Percentiles rank a stretch among this genome's conserved stretches.
Evolutionary conservation across 768 basidiomycete species (phyloP).

Genomic region (Auricularia heimuer): DNA sequence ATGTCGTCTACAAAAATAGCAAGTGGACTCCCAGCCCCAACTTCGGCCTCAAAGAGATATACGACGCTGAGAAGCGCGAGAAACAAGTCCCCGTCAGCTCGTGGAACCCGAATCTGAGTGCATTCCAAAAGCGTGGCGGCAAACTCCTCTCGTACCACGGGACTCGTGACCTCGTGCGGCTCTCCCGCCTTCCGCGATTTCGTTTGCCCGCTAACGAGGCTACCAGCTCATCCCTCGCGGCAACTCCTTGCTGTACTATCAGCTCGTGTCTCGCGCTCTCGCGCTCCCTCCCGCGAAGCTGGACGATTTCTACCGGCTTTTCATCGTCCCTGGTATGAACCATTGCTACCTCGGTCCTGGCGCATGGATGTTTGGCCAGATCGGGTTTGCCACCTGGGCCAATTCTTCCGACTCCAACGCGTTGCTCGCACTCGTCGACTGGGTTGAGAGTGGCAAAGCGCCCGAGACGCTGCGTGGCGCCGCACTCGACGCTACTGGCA

Average conservation of each 20-base stretch:
- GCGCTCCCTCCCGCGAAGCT: slow-evolving; percentile 6
- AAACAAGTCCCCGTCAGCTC: too few species aligned
- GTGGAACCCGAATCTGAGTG: slow-evolving; percentile 7
- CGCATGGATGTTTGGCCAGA: slow-evolving; percentile 20
- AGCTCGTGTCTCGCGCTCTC: slow-evolving; percentile 13
- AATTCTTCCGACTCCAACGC: neutral
- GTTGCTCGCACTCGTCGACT: neutral
- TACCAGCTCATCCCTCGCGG: slow-evolving; percentile 21
- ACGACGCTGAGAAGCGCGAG: too few species aligned
- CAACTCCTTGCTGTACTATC: slow-evolving; percentile 18
- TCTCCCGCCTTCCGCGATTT: neutral
- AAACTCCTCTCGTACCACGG: slow-evolving; percentile 22
- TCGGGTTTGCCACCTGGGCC: neutral
- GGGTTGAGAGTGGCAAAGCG: neutral
- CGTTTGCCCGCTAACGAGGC: too few species aligned
- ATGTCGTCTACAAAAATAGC: neutral
- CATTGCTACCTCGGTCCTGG: slow-evolving; percentile 22
- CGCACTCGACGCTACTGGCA: neutral
- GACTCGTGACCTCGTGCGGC: slow-evolving; percentile 1
- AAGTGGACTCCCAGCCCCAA: neutral
- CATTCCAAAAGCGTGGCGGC: slow-evolving; percentile 17
- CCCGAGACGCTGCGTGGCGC: neutral
- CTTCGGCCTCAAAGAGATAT: neutral
- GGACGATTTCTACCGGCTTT: slow-evolving; percentile 24
- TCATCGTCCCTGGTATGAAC: slow-evolving; percentile 24